phyloP scores from a whole-genome alignment of 2,329 filamentous ascomycete genomes.

The Botryotinia globosa region DNA sequence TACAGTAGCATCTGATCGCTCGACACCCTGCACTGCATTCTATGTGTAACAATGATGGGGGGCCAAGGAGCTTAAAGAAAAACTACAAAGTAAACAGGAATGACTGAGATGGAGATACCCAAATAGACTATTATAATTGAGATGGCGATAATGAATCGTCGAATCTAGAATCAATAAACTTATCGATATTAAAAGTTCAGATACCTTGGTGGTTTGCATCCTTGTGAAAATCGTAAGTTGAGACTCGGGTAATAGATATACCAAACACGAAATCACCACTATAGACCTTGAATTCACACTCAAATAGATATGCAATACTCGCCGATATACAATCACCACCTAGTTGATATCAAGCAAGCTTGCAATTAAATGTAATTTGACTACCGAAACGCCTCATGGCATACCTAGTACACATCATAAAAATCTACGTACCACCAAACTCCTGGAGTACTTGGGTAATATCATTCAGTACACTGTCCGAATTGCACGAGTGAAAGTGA shows the following conservation, averaged over 20 bases:
- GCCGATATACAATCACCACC: not conserved
- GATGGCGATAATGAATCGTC: not conserved
- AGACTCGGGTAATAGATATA: not conserved
- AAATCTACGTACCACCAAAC: conserved; percentile 13
- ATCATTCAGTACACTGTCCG: not conserved
- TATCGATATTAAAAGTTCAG: not conserved
- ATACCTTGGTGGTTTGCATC: not conserved
- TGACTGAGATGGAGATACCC: not conserved
- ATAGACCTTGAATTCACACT: too few species aligned
- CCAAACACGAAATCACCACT: not conserved
- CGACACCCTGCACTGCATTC: too few species aligned
- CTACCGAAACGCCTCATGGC: conserved; percentile 18
- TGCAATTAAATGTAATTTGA: not conserved
- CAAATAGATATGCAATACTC: not conserved
- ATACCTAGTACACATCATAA: not conserved
- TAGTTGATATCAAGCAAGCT: not conserved
- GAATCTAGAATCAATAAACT: too few species aligned
- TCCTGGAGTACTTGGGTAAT: not conserved
- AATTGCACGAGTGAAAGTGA: not conserved
- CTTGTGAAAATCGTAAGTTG: too few species aligned
- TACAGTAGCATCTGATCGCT: not conserved
- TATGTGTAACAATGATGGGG: not conserved
- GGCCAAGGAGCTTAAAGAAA: not conserved
- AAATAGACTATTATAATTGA: not conserved
- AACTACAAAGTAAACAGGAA: not conserved